phyloP scores from a whole-genome alignment of 2,329 filamentous ascomycete genomes.

The Ploettnerulaceae sp. region DNA sequence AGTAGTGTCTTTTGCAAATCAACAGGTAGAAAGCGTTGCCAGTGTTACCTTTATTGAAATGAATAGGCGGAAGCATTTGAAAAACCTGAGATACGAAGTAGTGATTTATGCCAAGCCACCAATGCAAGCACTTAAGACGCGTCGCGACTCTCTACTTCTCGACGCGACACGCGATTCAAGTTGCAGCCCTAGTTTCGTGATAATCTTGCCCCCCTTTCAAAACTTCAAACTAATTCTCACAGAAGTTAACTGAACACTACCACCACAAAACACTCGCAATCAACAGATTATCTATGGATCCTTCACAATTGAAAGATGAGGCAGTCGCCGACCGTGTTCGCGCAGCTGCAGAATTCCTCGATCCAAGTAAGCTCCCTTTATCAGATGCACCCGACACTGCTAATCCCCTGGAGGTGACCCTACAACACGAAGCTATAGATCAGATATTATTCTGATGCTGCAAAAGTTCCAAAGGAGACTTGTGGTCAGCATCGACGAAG shows the following conservation, averaged over 20 bases:
- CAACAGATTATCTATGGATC: slow-evolving; percentile 50
- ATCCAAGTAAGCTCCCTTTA: slow-evolving; percentile 64
- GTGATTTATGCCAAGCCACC: neutral
- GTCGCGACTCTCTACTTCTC: neutral
- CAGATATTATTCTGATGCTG: slow-evolving; percentile 78
- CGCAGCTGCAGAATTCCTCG: slow-evolving; percentile 85
- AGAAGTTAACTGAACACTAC: neutral
- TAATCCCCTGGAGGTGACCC: slow-evolving; percentile 31
- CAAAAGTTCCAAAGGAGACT: slow-evolving; percentile 62
- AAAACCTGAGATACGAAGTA: neutral
- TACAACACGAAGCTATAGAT: slow-evolving; percentile 64
- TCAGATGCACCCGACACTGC: slow-evolving; percentile 13
- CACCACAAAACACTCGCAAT: neutral
- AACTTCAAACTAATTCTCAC: no score
- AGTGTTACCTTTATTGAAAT: no score
- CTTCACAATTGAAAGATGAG: slow-evolving; percentile 74
- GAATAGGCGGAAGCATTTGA: no score
- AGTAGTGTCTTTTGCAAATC: no score
- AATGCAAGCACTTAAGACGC: neutral
- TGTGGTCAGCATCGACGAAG: slow-evolving; percentile 80
- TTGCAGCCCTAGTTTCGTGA: no score
- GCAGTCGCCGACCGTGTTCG: slow-evolving; percentile 78
- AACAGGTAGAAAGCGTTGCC: no score
- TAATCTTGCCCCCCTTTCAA: neutral
- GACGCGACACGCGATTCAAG: neutral